phyloP scores from a whole-genome alignment of 768 basidiomycete species.

The Amanita molliuscula region DNA sequence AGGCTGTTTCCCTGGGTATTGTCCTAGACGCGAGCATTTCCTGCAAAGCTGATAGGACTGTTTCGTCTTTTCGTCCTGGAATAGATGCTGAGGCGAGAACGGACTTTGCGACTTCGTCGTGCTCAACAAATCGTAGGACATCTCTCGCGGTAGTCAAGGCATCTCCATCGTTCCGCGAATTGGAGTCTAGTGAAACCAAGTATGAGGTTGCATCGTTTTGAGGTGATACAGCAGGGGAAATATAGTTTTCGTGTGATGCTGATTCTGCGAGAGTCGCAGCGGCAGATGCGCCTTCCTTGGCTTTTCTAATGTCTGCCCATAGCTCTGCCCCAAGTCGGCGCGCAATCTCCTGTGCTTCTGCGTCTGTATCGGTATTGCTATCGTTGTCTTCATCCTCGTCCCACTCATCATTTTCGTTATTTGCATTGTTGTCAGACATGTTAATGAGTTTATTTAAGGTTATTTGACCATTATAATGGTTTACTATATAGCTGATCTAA shows the following conservation, averaged over 20 bases:
- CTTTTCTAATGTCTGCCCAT: constrained; percentile 67
- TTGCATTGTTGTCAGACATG: not conserved
- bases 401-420: constrained; percentile 20
- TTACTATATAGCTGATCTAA: not conserved
- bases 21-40: constrained; percentile 34
- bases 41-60: constrained; percentile 46
- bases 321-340: constrained; percentile 66
- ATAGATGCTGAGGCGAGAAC: constrained; percentile 43
- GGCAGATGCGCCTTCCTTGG: constrained; percentile 31
- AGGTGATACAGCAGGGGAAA: not conserved
- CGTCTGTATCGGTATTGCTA: constrained; percentile 52
- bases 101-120: constrained; percentile 44
- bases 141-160: constrained; percentile 55
- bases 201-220: not conserved
- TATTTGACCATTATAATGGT: not conserved
- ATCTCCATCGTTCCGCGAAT: not conserved
- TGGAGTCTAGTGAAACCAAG: not conserved
- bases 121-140: constrained; percentile 47
- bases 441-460: not conserved
- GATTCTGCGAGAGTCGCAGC: not conserved
- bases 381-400: constrained; percentile 43
- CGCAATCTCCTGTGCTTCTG: constrained; percentile 68
- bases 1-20: constrained; percentile 43
- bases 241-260: not conserved
- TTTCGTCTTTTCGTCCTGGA: constrained; percentile 35